Base-by-base conservation (phyloP, 1,139 yeast species). In the Lodderomyces theae region DNA sequence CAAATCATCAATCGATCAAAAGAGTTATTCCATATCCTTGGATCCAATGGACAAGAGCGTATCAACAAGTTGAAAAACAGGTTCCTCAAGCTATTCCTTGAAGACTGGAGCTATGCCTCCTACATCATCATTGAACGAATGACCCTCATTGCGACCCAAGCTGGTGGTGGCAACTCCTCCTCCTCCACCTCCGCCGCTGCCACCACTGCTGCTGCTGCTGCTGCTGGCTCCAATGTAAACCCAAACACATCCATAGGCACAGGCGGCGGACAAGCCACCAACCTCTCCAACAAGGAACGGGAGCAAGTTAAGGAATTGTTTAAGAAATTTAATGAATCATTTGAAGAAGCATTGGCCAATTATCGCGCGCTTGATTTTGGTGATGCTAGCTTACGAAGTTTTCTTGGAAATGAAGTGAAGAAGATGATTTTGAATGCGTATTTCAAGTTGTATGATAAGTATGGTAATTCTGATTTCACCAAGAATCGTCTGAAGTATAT, bases 291-390 rank as follows among this genome's bases (percentile, higher is more conserved):
- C 26, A 90, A 89, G 55, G 95, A 90, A 50, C 80, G 81, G 47
- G 97, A 89, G 40, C 79, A 76, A 42, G 80, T 90, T 44, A 94
- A 92, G 56, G 97, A 92, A 46, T 81, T 87, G 55, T 90, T 89
- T 67, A 78, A 76, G 50, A 78, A 70, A 42, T 90, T 92, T 64
- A 90, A 92, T 54, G 80, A 80, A 23, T 87, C 90, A 40, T 86
- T 88, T 56, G 96, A 88, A 46, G 83, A 78, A 39, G 76, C 92
- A 35, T 72, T 85, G 18, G 71, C 74, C 38, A 75, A 76, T 43
- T 82, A 86, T 58, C 80, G 80, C 55, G 69, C 72, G 49, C 80
- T 81, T 61, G 74, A 77, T 47, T 74, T 88, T 36, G 75, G 82
- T 10, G 95, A 89, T 56, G 74, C 79, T 6, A 73, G 72, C 35